phyloP scores from a whole-genome alignment of 768 basidiomycete genomes.

The Lactarius sp. region DNA sequence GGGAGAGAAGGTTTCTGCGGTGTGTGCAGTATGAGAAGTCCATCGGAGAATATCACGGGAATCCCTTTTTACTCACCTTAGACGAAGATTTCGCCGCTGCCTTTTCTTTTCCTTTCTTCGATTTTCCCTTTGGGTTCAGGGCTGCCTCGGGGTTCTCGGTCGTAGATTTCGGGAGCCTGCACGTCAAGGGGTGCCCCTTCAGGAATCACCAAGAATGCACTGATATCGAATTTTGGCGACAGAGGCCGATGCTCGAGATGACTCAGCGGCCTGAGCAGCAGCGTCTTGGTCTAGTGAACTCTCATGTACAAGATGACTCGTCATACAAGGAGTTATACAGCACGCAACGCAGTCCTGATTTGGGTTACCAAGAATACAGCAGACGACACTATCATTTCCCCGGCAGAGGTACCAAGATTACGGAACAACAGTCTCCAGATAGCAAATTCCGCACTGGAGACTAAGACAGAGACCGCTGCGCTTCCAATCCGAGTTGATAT shows the following conservation, averaged over 20 bases:
- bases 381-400: too few relatives aligned
- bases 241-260: constrained; percentile 10
- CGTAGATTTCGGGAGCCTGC: constrained; percentile 14
- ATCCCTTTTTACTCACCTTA: constrained; percentile 5
- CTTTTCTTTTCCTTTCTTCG: constrained; percentile 25
- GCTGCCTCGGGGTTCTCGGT: neutral
- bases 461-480: too few relatives aligned
- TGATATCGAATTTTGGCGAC: constrained; percentile 20
- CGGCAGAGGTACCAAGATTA: too few relatives aligned
- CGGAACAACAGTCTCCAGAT: too few relatives aligned
- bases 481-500: constrained; percentile 50
- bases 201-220: constrained; percentile 23
- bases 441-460: too few relatives aligned
- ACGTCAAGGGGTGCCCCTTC: constrained; percentile 26
- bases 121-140: constrained; percentile 21
- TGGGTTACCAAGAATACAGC: too few relatives aligned
- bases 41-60: neutral
- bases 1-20: constrained; percentile 20
- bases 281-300: constrained; percentile 8
- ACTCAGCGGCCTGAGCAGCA: neutral
- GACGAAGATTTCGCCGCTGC: neutral
- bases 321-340: too few relatives aligned
- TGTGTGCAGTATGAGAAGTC: neutral
- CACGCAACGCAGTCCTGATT: too few relatives aligned
- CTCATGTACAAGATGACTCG: too few relatives aligned